Evolutionary conservation across 192 early-diverging fungal species (phyloP), one percentile per base, ranked within the genome.

Genomic region (Coemansia sp.): DNA sequence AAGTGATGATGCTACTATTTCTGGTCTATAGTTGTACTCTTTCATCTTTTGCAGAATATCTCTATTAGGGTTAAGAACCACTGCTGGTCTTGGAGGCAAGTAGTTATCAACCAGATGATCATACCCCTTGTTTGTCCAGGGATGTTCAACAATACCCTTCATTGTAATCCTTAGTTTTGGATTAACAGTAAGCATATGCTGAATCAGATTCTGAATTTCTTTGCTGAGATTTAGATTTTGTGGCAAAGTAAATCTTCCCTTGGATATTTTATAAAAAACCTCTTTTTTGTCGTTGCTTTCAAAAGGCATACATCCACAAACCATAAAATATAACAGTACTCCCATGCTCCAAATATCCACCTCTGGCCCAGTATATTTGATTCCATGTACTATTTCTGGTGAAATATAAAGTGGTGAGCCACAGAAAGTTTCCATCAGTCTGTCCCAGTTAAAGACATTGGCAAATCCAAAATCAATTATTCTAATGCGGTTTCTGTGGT

Each of bases 391-490:
- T 86, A 95, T 88, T 72, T 95, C 93, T 7, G 93, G 93, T 4
- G 93, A 91, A 5, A 91, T 91, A 67, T 93, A 95, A 66, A 93
- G 93, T 8, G 92, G 90, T 12, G 86, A 90, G 6, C 90, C 91
- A 81, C 75, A 78, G 57, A 77, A 73, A 17, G 86, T 88, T 43
- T 77, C 75, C 28, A 89, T 64, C 65, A 81, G 84, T 45, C 73
- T 66, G 41, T 86, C 77, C 56, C 78, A 83, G 39, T 84, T 76
- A 64, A 87, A 88, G 28, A 84, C 84, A 77, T 94, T 95, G 18
- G 90, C 91, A 79, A 95, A 90, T 0, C 94, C 94, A 86, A 91
- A 95, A 81, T 95, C 94, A 65, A 95, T 95, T 55, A 95, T 92
- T 69, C 93, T 92, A 66, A 95, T 90, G 38, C 80, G 84, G 54